Conservation (phyloP, 106 monocot species). For the Narthecium ossifragum region DNA sequence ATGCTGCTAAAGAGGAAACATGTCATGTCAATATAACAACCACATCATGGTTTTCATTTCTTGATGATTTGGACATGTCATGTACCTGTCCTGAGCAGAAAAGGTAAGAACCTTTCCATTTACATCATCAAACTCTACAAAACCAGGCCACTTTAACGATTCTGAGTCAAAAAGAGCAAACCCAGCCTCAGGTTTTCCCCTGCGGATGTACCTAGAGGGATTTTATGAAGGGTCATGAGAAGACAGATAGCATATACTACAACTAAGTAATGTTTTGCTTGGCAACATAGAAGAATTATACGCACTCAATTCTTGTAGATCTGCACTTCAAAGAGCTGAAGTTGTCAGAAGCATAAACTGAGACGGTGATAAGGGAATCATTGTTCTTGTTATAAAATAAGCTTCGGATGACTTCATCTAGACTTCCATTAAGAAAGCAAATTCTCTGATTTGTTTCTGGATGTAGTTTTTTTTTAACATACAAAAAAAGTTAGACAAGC, state of each 20-base stretch:
- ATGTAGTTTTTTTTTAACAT: background rate
- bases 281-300: constrained; percentile 2
- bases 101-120: constrained; percentile 89
- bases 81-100: constrained; percentile 72
- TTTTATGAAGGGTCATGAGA: background rate
- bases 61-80: background rate
- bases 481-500: background rate
- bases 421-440: constrained; percentile 79
- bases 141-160: constrained; percentile 83
- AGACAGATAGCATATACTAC: background rate
- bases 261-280: background rate
- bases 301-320: constrained; percentile 73
- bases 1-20: constrained; percentile 29
- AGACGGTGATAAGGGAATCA: constrained; percentile 83
- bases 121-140: constrained; percentile 95
- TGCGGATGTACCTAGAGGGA: constrained; percentile 54
- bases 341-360: constrained; percentile 77
- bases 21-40: background rate
- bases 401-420: constrained; percentile 84
- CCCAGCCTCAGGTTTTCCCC: constrained; percentile 67
- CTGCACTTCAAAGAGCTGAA: constrained; percentile 88
- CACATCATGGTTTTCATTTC: background rate
- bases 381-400: constrained; percentile 88
- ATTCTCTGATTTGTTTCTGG: constrained; percentile 73
- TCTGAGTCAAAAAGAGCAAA: constrained; percentile 89